Conservation (phyloP, 352 stramenopile species). For the Globisporangium parvum region DNA sequence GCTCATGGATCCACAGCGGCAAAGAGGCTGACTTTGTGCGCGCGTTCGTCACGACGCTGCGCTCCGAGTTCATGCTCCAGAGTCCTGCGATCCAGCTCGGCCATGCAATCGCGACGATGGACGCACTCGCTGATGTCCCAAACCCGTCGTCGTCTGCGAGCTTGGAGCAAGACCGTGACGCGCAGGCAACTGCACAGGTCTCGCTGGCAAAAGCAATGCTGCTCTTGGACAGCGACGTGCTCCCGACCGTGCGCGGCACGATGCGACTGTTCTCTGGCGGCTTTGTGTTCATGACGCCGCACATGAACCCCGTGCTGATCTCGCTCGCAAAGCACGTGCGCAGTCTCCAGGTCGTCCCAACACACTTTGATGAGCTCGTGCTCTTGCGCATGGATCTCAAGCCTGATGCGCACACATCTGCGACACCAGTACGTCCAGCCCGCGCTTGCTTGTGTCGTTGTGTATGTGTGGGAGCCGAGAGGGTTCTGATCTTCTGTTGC, state of each 20-base stretch:
- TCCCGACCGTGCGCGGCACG: constrained; percentile 35
- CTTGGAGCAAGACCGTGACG: not conserved
- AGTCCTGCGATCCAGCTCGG: constrained; percentile 41
- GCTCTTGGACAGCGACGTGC: constrained; percentile 38
- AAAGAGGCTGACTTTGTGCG: constrained; percentile 38
- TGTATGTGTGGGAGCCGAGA: not conserved
- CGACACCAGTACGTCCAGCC: constrained; percentile 20
- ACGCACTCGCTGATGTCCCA: constrained; percentile 20
- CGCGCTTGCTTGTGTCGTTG: not conserved
- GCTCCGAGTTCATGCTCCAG: constrained; percentile 66
- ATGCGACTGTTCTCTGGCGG: constrained; percentile 52
- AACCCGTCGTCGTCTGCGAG: not conserved
- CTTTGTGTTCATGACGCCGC: constrained; percentile 48
- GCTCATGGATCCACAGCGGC: constrained; percentile 49
- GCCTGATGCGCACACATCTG: constrained; percentile 12
- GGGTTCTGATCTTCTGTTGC: not conserved
- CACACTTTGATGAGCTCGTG: constrained; percentile 56
- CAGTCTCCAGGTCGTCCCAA: constrained; percentile 42
- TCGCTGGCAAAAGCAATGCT: constrained; percentile 31
- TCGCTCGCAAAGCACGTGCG: constrained; percentile 53
- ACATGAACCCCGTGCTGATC: constrained; percentile 56
- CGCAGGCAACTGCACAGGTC: constrained; percentile 5
- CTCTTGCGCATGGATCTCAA: constrained; percentile 54
- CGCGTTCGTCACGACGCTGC: constrained; percentile 30
- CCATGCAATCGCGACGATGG: constrained; percentile 26